Evolutionary conservation across 2,329 filamentous ascomycete species (phyloP).

Genomic region (Clathrospora elynae): DNA sequence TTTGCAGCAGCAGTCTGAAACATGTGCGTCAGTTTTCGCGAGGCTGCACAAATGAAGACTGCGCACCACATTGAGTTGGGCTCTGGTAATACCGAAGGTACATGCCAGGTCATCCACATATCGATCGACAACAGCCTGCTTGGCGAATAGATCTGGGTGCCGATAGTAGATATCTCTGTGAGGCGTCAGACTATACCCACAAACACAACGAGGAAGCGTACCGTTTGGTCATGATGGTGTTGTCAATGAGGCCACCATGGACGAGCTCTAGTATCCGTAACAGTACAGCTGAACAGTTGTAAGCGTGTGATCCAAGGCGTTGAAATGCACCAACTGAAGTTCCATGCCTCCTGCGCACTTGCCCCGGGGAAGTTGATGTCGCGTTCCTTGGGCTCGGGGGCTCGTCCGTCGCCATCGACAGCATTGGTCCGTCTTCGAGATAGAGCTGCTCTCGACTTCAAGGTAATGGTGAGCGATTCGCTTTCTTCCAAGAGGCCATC

Average conservation of each 20-base stretch:
- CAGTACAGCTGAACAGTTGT: conserved; percentile 53
- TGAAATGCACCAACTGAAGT: conserved; percentile 53
- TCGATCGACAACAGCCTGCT: conserved; percentile 70
- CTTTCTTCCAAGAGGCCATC: conserved; percentile 58
- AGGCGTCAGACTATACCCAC: conserved; percentile 12
- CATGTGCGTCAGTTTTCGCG: neutral
- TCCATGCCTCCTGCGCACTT: conserved; percentile 62
- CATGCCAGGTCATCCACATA: conserved; percentile 76
- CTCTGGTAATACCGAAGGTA: conserved; percentile 68
- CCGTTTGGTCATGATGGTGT: conserved; percentile 62
- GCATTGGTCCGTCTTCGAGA: conserved; percentile 25
- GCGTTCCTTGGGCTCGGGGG: conserved; percentile 25
- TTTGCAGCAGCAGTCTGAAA: conserved; percentile 73
- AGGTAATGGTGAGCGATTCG: conserved; percentile 55
- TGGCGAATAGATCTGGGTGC: conserved; percentile 71
- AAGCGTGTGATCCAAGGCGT: conserved; percentile 6
- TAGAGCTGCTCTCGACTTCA: conserved; percentile 48
- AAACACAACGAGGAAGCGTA: conserved; percentile 25
- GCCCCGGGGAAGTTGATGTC: conserved; percentile 60
- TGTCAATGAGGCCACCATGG: conserved; percentile 56
- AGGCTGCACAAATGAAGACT: conserved; percentile 36
- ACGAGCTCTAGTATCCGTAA: conserved; percentile 62
- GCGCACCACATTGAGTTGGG: conserved; percentile 71
- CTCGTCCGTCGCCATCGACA: neutral
- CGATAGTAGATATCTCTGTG: conserved; percentile 79